phyloP scores from a whole-genome alignment of 2,329 filamentous ascomycete genomes.

The Colletotrichum siamense region DNA sequence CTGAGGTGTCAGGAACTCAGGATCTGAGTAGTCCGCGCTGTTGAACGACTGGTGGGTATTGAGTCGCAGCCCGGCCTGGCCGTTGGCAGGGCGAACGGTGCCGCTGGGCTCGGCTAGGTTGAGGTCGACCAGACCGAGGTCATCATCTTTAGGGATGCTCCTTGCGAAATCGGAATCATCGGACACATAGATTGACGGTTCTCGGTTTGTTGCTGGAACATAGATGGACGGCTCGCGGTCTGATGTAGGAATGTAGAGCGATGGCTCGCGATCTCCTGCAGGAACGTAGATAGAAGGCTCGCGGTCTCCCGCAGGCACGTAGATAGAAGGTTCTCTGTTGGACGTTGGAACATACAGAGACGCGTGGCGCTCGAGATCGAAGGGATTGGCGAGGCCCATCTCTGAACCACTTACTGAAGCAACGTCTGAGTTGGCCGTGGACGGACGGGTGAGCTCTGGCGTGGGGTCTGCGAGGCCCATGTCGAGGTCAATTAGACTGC shows the following conservation, averaged over 20 bases:
- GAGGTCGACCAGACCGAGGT: conserved; percentile 35
- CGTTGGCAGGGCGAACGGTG: conserved; percentile 8
- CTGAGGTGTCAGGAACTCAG: conserved; percentile 30
- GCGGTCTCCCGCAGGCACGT: conserved; percentile 52
- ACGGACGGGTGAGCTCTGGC: conserved; percentile 58
- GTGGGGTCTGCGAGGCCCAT: conserved; percentile 58
- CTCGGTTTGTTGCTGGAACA: conserved; percentile 47
- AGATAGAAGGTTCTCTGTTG: conserved; percentile 62
- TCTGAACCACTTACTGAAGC: conserved; percentile 62
- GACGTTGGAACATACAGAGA: conserved; percentile 55
- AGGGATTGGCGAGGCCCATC: conserved; percentile 60
- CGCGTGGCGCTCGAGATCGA: conserved; percentile 68
- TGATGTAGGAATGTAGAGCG: conserved; percentile 56
- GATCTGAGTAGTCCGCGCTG: conserved; percentile 24
- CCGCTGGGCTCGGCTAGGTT: conserved; percentile 26
- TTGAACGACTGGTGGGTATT: conserved; percentile 22
- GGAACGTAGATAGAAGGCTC: conserved; percentile 67
- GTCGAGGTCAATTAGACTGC: conserved; percentile 60
- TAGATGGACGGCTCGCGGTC: conserved; percentile 65
- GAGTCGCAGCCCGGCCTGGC: conserved; percentile 6
- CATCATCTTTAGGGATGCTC: conserved; percentile 30
- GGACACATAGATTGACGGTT: conserved; percentile 66
- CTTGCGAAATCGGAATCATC: conserved; percentile 59
- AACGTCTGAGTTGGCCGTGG: conserved; percentile 65
- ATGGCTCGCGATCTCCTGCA: conserved; percentile 53